phyloP scores from a whole-genome alignment of 2,329 filamentous ascomycete species.

The Fusarium hainanense region DNA sequence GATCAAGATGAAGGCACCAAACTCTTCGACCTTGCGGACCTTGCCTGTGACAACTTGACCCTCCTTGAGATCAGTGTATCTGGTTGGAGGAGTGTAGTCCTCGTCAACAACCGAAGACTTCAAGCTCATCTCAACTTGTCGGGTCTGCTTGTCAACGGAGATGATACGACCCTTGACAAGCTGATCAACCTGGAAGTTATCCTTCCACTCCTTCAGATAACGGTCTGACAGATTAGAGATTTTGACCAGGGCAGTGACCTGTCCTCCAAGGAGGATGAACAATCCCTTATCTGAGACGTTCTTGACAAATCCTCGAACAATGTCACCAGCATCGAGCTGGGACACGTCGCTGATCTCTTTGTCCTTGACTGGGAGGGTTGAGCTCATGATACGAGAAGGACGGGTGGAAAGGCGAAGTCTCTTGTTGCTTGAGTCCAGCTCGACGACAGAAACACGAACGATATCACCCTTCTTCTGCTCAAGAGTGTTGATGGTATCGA shows the following conservation, averaged over 20 bases:
- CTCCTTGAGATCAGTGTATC: conserved; percentile 78
- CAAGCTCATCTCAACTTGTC: conserved; percentile 85
- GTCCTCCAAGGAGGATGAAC: conserved; percentile 85
- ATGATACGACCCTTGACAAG: conserved; percentile 89
- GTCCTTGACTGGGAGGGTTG: conserved; percentile 82
- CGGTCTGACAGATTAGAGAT: conserved; percentile 90
- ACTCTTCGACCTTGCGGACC: conserved; percentile 93
- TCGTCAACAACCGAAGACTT: conserved; percentile 87
- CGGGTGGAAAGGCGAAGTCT: conserved; percentile 82
- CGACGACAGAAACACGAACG: conserved; percentile 85
- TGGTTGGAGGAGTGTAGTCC: conserved; percentile 78
- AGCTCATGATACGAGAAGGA: conserved; percentile 89
- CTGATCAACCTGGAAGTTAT: conserved; percentile 86
- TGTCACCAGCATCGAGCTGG: conserved; percentile 80
- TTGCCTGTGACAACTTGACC: conserved; percentile 90
- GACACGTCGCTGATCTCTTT: conserved; percentile 77
- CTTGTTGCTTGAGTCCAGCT: conserved; percentile 86
- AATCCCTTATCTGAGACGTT: conserved; percentile 89
- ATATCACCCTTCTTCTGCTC: conserved; percentile 86
- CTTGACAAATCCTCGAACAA: conserved; percentile 92
- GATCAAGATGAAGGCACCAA: conserved; percentile 92
- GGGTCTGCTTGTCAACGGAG: conserved; percentile 72
- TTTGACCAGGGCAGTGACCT: conserved; percentile 83
- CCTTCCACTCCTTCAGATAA: conserved; percentile 96
- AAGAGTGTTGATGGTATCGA: conserved; percentile 79